Conservation (phyloP, 1,139 yeast species). For the Taphrina flavorubra region DNA sequence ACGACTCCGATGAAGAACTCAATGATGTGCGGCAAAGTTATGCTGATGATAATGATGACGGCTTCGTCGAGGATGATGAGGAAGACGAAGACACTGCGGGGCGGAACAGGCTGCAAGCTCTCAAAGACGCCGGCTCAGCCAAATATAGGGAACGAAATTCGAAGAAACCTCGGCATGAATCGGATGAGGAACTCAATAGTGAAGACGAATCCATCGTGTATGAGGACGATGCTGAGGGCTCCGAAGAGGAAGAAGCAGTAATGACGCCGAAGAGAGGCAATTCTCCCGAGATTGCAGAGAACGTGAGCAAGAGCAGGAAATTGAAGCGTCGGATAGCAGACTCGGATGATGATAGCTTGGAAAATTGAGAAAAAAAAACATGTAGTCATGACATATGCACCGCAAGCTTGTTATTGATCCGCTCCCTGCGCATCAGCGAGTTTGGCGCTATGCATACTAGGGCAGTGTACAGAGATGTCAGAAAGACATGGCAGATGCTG, state of each 20-base stretch:
- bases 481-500: too few relatives aligned
- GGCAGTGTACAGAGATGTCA: too few relatives aligned
- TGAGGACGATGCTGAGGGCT: slow-evolving; percentile 48
- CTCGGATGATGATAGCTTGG: slow-evolving; percentile 13
- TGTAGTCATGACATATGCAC: background rate
- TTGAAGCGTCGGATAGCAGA: slow-evolving; percentile 21
- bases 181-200: slow-evolving; percentile 50
- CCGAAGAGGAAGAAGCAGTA: slow-evolving; percentile 48
- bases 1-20: slow-evolving; percentile 58
- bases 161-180: slow-evolving; percentile 39
- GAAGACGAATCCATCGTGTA: slow-evolving; percentile 43
- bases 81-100: slow-evolving; percentile 55
- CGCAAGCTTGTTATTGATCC: background rate
- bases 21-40: slow-evolving; percentile 59
- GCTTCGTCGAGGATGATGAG: slow-evolving; percentile 51
- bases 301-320: slow-evolving; percentile 1
- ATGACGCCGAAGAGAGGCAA: slow-evolving; percentile 14
- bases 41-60: slow-evolving; percentile 58
- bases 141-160: slow-evolving; percentile 53
- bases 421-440: too few relatives aligned
- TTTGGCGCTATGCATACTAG: too few relatives aligned
- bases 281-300: background rate
- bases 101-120: slow-evolving; percentile 62
- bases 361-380: background rate
- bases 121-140: slow-evolving; percentile 65